Evolutionary conservation across 192 early-diverging fungal genomes (phyloP).

Genomic region (Coemansia aciculifera): DNA sequence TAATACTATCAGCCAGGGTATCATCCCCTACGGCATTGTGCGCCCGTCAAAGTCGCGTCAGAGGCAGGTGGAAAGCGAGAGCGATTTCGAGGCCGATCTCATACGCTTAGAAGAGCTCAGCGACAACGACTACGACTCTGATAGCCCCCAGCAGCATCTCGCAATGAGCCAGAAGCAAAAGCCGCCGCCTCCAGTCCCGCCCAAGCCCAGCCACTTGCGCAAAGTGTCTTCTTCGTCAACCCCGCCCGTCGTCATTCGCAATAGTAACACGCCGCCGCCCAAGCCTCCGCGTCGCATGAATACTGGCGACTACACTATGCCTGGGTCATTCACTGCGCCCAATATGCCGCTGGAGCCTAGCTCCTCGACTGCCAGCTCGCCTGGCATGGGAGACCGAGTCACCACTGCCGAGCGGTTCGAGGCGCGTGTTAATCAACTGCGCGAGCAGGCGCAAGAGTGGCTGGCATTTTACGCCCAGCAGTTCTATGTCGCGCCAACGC

Average conservation of each 20-base stretch:
- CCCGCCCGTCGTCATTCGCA: not conserved
- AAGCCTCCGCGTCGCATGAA: slow-evolving; percentile 23
- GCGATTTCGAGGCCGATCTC: slow-evolving; percentile 12
- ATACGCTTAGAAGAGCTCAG: slow-evolving; percentile 6
- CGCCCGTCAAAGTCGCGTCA: slow-evolving; percentile 13
- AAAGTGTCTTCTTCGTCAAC: not conserved
- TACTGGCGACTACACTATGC: not conserved
- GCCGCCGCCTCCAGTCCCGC: slow-evolving; percentile 36
- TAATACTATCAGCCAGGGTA: slow-evolving; percentile 10
- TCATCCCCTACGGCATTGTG: slow-evolving; percentile 40
- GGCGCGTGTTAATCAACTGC: slow-evolving; percentile 23
- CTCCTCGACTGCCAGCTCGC: not conserved
- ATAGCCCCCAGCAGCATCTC: not conserved
- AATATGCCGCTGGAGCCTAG: not conserved
- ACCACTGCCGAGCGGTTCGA: slow-evolving; percentile 25
- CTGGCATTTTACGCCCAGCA: slow-evolving; percentile 53
- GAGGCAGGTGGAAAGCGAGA: not conserved
- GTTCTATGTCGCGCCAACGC: slow-evolving; percentile 52
- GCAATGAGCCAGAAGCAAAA: no score
- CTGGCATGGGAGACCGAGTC: slow-evolving; percentile 6
- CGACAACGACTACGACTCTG: not conserved
- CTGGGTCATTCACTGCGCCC: not conserved
- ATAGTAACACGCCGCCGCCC: slow-evolving; percentile 16
- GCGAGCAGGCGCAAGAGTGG: slow-evolving; percentile 50
- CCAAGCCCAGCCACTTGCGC: slow-evolving; percentile 37